Evolutionary conservation across 2,329 filamentous ascomycete species (phyloP), one percentile per base, ranked within the genome.

Genomic region (Magnaporthales sp.): DNA sequence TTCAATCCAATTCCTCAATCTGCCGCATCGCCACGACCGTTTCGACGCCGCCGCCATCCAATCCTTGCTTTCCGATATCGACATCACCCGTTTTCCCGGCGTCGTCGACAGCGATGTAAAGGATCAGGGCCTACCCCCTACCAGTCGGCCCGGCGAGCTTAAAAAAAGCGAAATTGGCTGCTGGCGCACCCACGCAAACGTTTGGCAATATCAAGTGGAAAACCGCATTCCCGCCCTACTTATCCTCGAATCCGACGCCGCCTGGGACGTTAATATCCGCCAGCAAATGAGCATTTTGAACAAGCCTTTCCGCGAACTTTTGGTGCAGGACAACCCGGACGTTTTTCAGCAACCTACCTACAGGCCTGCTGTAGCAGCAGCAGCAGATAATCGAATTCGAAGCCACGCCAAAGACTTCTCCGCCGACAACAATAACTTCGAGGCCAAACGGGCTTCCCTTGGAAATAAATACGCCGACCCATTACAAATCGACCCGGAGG

Each of bases 101-200:
- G 73, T 75, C 29, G 64, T 67, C 6, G 61, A 67, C 15, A 67
- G 68, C 62, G 67, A 69, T 24, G 70, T 75, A 15, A 66, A 67
- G 11, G 72, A 70, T 9, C 67, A 69, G 13, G 73, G 72, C 62
- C 69, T 73, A 68, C 73, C 73, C 10, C 73, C 72, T 2, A 70
- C 67, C 19, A 70, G 70, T 32, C 65, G 68, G 1, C 70, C 68
- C 3, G 64, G 62, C 3, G 38, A 54, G 6, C 61, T 74, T 22
- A 70, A 70, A 26, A 65, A 30, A 11, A 64, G 68, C 4, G 72
- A 75, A 56, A 72, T 71, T 26, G 73, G 70, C 5, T 72, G 71
- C 67, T 74, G 70, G 69, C 66, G 73, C 51, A 71, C 73, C 6
- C 73, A 75, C 63, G 73, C 73, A 5, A 75, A 75, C 61, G 70